Evolutionary conservation across 2,329 filamentous ascomycete species (phyloP), one percentile per base, ranked within the genome.

Genomic region (Tolypocladium tropicale): DNA sequence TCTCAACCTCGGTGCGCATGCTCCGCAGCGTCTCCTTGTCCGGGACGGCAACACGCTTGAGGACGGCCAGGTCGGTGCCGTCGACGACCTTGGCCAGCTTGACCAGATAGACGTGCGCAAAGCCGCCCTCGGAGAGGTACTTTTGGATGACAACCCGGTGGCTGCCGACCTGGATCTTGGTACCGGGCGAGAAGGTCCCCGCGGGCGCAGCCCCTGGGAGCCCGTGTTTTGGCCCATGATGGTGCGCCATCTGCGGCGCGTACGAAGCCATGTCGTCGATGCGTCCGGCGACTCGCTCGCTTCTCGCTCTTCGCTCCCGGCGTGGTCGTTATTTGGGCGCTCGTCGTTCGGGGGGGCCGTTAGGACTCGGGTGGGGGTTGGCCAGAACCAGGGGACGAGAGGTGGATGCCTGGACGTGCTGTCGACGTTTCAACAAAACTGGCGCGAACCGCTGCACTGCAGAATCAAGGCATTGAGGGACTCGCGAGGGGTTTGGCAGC

Each of bases 1-100:
- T 99, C 76, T 99, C 94, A 64, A 99, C 94, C 78, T 99, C 94
- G 63, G 86, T 97, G 72, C 94, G 86, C 94, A 99, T 97, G 72
- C 89, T 92, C 60, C 90, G 89, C 74, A 99, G 78, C 57, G 93
- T 84, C 61, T 95, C 89, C 79, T 95, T 96, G 74, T 99, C 94
- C 34, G 94, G 91, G 54, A 97, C 94, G 37, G 94, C 94, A 57
- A 99, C 94, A 68, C 94, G 82, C 79, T 99, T 96, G 67, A 96
- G 78, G 52, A 96, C 92, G 14, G 90, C 91, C 64, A 84, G 78
- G 64, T 95, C 88, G 61, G 88, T 86, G 60, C 89, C 88, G 70
- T 89, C 83, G 67, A 92, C 77, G 56, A 89, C 80, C 63, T 86
- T 81, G 36, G 90, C 85, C 58, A 97, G 78, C 70, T 89, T 90